Evolutionary conservation across 1,284 basidiomycete genomes (phyloP).

Genomic region (Leccinum colubrinum): DNA sequence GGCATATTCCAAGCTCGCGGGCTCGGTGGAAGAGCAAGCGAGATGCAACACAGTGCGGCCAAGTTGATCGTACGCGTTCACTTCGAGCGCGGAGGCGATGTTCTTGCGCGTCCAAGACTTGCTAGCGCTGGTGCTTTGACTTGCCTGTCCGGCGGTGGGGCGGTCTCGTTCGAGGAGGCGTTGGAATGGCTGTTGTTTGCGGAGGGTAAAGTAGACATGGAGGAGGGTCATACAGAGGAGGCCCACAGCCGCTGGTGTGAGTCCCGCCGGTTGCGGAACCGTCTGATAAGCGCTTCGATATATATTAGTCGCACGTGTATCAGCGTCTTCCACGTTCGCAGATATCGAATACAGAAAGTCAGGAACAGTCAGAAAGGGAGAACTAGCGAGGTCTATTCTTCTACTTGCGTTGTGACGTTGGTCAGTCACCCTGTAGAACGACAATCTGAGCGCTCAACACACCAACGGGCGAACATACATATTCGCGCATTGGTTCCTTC

Average conservation of each 20-base stretch:
- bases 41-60: conserved; percentile 87
- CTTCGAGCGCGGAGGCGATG: conserved; percentile 46
- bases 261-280: conserved; percentile 3
- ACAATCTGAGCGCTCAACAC: no score
- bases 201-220: conserved; percentile 77
- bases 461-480: no score
- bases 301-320: background rate
- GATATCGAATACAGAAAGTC: no score
- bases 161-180: conserved; percentile 62
- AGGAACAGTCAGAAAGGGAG: no score
- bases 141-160: conserved; percentile 25
- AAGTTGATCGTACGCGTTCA: conserved; percentile 72
- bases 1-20: conserved; percentile 77
- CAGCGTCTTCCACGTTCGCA: no score
- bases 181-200: conserved; percentile 82
- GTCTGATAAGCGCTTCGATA: no score
- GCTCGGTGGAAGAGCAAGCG: conserved; percentile 59
- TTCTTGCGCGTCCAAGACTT: conserved; percentile 65
- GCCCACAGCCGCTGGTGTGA: no score
- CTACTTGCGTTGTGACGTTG: no score
- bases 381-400: no score
- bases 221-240: conserved; percentile 63
- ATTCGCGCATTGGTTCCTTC: no score
- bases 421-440: no score
- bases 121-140: conserved; percentile 50